A percentile compares a stretch with the other conserved stretches of the same genome.
Conservation (phyloP, 176 grass and related monocot genomes). For the Miscanthus lutarioriparius region DNA sequence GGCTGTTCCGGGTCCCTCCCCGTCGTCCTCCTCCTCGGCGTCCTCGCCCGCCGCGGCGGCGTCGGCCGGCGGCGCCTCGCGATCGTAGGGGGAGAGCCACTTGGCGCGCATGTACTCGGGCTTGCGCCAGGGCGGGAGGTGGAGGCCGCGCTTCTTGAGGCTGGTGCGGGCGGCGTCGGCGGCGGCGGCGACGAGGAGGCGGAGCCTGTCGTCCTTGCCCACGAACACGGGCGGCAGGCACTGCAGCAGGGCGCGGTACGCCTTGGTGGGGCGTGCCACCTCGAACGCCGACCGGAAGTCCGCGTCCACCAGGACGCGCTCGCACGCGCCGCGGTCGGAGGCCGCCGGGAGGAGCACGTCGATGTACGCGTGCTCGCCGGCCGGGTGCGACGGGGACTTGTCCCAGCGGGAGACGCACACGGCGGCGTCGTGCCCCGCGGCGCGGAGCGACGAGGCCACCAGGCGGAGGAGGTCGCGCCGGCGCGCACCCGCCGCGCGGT, state of each 20-base stretch:
- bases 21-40: slow-evolving; percentile 26
- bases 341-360: slow-evolving; percentile 55
- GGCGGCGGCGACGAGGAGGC: slow-evolving; percentile 56
- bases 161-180: slow-evolving; percentile 60
- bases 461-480: slow-evolving; percentile 48
- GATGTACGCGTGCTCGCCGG: slow-evolving; percentile 68
- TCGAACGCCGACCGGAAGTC: slow-evolving; percentile 81
- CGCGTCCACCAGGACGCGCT: slow-evolving; percentile 64
- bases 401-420: slow-evolving; percentile 68
- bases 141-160: slow-evolving; percentile 73
- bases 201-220: slow-evolving; percentile 66
- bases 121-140: slow-evolving; percentile 86
- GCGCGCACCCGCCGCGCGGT: slow-evolving; percentile 36
- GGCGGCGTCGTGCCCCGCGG: slow-evolving; percentile 52
- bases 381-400: slow-evolving; percentile 49
- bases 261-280: slow-evolving; percentile 71
- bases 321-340: slow-evolving; percentile 29
- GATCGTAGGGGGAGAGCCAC: slow-evolving; percentile 71
- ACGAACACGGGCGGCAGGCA: slow-evolving; percentile 64
- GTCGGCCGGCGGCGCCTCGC: not conserved
- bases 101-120: slow-evolving; percentile 92
- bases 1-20: slow-evolving; percentile 28
- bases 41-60: slow-evolving; percentile 4
- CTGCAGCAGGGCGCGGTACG: slow-evolving; percentile 61
- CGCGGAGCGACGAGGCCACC: slow-evolving; percentile 47